Conservation (phyloP, 108 stramenopile genomes). For the Cyclotella baltica region DNA sequence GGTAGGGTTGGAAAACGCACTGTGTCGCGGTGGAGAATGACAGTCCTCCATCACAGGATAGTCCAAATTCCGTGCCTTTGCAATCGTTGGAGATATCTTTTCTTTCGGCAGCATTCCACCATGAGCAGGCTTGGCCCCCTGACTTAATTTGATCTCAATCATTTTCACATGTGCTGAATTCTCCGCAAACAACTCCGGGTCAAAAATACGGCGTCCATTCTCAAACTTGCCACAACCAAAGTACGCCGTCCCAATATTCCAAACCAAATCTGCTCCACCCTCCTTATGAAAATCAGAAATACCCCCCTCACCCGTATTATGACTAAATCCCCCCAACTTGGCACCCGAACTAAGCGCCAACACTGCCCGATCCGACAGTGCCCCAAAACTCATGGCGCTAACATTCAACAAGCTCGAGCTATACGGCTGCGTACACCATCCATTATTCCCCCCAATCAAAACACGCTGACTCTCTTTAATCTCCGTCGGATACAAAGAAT, state of each 20-base stretch:
- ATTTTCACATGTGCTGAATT: conserved; percentile 62
- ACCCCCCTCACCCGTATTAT: conserved; percentile 94
- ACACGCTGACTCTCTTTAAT: conserved; percentile 50
- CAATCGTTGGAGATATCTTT: conserved; percentile 84
- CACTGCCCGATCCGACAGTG: conserved; percentile 82
- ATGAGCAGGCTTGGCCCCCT: conserved; percentile 93
- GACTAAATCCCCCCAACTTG: conserved; percentile 80
- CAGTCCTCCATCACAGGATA: conserved; percentile 74
- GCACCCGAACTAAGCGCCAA: conserved; percentile 81
- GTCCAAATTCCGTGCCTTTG: conserved; percentile 78
- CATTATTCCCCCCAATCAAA: conserved; percentile 59
- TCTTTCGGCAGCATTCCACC: conserved; percentile 86
- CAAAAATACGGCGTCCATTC: conserved; percentile 66
- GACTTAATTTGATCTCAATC: conserved; percentile 91
- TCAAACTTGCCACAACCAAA: conserved; percentile 82
- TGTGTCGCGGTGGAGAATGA: conserved; percentile 80
- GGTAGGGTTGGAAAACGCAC: conserved; percentile 73
- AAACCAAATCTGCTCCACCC: conserved; percentile 86
- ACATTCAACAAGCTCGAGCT: conserved; percentile 79
- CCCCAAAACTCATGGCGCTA: conserved; percentile 90
- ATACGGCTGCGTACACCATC: conserved; percentile 72
- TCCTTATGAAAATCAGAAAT: conserved; percentile 69
- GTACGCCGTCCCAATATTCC: conserved; percentile 94
- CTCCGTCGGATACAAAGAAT: conserved; percentile 71
- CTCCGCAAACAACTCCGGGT: conserved; percentile 64